Evolutionary conservation across 257 asterid genomes (phyloP).

Genomic region (Fraxinus excelsior): DNA sequence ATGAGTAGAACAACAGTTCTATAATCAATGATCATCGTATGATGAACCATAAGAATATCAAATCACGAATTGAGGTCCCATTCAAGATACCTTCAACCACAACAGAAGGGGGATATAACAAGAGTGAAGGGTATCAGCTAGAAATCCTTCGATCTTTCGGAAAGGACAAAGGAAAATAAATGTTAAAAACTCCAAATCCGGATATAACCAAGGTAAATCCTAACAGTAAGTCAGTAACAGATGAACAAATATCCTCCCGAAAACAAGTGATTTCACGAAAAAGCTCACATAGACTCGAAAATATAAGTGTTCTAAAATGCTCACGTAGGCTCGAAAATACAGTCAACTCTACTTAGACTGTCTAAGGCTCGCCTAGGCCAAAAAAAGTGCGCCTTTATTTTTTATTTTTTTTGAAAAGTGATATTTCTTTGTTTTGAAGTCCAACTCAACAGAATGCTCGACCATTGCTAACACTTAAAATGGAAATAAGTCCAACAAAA

Average conservation of each 20-base stretch:
- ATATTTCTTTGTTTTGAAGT: no score
- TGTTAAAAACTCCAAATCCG: neutral
- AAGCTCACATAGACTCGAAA: no score
- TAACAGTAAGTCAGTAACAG: neutral
- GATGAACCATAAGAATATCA: neutral
- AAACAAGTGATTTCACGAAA: neutral
- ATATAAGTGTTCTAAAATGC: no score
- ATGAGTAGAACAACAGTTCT: neutral
- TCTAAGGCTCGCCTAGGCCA: no score
- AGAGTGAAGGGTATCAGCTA: neutral
- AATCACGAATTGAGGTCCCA: neutral
- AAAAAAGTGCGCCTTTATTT: no score
- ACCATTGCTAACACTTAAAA: no score
- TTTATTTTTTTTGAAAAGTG: no score
- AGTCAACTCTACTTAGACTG: no score
- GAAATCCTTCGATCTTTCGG: neutral
- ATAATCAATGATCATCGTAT: neutral
- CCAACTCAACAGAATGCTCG: no score
- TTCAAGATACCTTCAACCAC: neutral
- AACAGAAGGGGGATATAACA: neutral
- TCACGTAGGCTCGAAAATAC: no score
- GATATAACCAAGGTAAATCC: neutral
- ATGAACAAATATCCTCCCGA: neutral
- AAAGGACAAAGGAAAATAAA: neutral
- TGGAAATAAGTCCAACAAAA: no score